Evolutionary conservation across 306 rosid genomes (phyloP), one percentile per base, ranked within the genome.

Genomic region (Heteromeles arbutifolia): DNA sequence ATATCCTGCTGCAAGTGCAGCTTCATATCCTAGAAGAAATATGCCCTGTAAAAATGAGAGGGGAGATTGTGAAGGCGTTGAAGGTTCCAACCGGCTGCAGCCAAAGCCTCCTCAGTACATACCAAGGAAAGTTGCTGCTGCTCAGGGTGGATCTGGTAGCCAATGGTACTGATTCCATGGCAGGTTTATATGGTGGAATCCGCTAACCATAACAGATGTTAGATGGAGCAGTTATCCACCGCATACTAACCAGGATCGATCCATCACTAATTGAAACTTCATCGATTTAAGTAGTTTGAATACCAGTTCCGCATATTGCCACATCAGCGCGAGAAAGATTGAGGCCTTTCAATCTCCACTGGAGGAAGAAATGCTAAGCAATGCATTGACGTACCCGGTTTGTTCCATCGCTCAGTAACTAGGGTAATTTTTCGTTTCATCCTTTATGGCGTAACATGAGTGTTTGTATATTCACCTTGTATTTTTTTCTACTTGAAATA

Each of bases 81-180:
- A 90, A 83, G 90, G 86, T 77, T 81, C 99, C 39, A 95, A 84
- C 8, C 90, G 92, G 11, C 69, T 92, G 87, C 97, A 88, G 89
- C 93, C 97, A 29, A 91, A 91, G 77, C 91, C 91, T 59, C 90
- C 91, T 61, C 96, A 86, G 77, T 90, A 86, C 77, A 75, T 91
- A 74, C 78, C 91, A 45, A 83, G 90, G 81, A 90, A 93, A 90
- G 90, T 91, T 72, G 90, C 99, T 67, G 99, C 98, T 73, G 92
- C 96, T 52, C 94, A 87, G 80, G 89, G 87, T 41, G 92, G 92
- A 78, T 67, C 93, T 48, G 93, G 90, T 41, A 83, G 92, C 78
- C 89, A 85, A 65, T 93, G 96, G 98, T 93, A 87, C 84, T 96
- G 83, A 86, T 61, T 84, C 72, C 56, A 28, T 74, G 44, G 39